phyloP scores from a whole-genome alignment of 169 alveolate genomes.

The Plasmodium gonderi region DNA sequence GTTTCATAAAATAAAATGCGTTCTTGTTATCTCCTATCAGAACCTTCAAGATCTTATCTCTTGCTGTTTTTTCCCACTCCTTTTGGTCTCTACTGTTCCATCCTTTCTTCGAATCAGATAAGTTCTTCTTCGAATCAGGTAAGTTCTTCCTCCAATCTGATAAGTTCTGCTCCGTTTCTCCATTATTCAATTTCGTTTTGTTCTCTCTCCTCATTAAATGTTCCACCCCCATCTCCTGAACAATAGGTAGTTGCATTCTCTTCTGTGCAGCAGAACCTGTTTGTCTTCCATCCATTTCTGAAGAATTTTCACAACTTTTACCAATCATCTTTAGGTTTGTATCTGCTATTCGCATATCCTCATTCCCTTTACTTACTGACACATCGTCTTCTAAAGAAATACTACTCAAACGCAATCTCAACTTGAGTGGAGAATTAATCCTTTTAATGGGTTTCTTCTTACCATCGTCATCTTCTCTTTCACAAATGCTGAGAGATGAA shows the following conservation, averaged over 20 bases:
- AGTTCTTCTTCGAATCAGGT: not conserved
- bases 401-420: not conserved
- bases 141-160: not conserved
- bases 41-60: slow-evolving; percentile 8
- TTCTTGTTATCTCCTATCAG: slow-evolving; percentile 19
- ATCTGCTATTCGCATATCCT: not conserved
- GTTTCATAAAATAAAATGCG: slow-evolving; percentile 32
- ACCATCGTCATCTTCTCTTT: not conserved
- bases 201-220: not conserved
- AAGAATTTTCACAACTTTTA: not conserved
- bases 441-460: not conserved
- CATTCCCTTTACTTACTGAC: not conserved
- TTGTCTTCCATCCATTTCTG: not conserved
- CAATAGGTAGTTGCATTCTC: too few relatives aligned
- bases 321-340: not conserved
- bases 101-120: not conserved
- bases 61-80: slow-evolving; percentile 25
- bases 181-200: not conserved
- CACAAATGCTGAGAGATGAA: not conserved
- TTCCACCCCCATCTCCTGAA: not conserved
- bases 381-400: not conserved
- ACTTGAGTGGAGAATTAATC: not conserved
- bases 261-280: too few relatives aligned
- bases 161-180: not conserved
- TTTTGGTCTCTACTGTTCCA: not conserved